phyloP scores from a whole-genome alignment of 2,329 filamentous ascomycete genomes.

The Cladosporium phlei region DNA sequence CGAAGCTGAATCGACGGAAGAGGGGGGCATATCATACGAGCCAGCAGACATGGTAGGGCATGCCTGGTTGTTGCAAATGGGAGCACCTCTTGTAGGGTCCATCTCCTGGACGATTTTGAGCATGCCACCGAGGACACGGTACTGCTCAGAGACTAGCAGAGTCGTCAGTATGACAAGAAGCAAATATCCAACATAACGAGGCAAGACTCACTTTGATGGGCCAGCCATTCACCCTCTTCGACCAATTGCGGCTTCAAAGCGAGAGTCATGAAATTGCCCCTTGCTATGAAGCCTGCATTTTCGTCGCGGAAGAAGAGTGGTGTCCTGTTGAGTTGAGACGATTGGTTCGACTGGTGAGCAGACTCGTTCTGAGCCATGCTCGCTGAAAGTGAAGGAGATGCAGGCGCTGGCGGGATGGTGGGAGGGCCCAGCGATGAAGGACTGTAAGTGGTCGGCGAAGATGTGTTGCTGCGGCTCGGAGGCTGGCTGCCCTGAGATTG shows the following conservation, averaged over 20 bases:
- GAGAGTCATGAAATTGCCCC: conserved; percentile 95
- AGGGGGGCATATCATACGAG: conserved; percentile 62
- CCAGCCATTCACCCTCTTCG: conserved; percentile 91
- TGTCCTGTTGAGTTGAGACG: conserved; percentile 52
- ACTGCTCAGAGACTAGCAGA: conserved; percentile 77
- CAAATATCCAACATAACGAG: neutral
- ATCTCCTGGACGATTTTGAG: conserved; percentile 82
- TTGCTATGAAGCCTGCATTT: conserved; percentile 82
- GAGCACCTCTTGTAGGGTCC: conserved; percentile 66
- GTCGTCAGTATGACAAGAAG: neutral
- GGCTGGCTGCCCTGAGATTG: conserved; percentile 16
- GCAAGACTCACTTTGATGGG: conserved; percentile 72
- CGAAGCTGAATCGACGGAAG: neutral
- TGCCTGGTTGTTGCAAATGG: conserved; percentile 76
- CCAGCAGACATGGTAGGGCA: conserved; percentile 95
- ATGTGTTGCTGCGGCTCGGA: conserved; percentile 29
- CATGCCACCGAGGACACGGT: conserved; percentile 82
- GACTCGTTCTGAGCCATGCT: conserved; percentile 65
- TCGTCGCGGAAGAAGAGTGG: conserved; percentile 71
- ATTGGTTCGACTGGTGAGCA: conserved; percentile 36
- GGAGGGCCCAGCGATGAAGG: conserved; percentile 26
- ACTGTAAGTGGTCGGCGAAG: conserved; percentile 31
- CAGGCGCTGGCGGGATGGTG: conserved; percentile 28
- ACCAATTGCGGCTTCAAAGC: conserved; percentile 90
- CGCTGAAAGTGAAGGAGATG: conserved; percentile 48